These are phyloP conservation scores for Dryadomyces quercivorus DNA, from an alignment of 2,329 filamentous ascomycete species.

Conservation along the genomic window DNA sequence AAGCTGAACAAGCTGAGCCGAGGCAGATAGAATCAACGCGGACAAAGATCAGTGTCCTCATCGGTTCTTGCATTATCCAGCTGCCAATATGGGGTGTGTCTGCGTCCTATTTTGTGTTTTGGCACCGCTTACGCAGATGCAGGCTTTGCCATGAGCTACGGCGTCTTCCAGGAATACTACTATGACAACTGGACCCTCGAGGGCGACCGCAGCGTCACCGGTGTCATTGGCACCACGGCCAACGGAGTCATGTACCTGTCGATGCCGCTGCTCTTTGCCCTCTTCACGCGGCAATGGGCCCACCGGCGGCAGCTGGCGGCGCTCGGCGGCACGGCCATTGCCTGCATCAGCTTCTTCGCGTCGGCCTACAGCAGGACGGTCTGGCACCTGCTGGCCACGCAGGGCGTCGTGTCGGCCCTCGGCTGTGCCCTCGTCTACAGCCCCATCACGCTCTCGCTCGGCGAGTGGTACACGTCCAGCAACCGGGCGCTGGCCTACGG, in stretches of 20 bases:
- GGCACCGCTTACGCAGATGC: neutral
- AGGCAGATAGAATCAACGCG: neutral
- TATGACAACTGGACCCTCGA: neutral
- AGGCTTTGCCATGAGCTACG: constrained; percentile 4
- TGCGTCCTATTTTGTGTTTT: neutral
- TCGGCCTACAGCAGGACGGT: neutral
- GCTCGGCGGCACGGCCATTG: neutral
- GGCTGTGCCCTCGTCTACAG: constrained; percentile 3
- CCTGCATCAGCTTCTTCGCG: neutral
- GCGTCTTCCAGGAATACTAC: constrained; percentile 4
- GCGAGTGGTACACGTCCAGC: constrained; percentile 1
- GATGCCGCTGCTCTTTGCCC: constrained; percentile 5
- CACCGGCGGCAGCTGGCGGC: neutral
- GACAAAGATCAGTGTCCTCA: neutral
- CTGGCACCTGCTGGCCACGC: constrained; percentile 1
- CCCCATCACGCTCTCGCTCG: constrained; percentile 1
- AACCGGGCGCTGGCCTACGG: neutral
- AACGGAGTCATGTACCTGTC: constrained; percentile 6
- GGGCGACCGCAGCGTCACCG: neutral
- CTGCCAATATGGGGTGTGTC: constrained; percentile 3
- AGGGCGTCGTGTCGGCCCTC: neutral
- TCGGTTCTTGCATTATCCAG: neutral
- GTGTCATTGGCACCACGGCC: constrained; percentile 4
- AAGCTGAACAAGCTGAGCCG: neutral
- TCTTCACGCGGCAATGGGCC: neutral